phyloP scores from a whole-genome alignment of 345 rosid species.

The Hypericum perforatum region DNA sequence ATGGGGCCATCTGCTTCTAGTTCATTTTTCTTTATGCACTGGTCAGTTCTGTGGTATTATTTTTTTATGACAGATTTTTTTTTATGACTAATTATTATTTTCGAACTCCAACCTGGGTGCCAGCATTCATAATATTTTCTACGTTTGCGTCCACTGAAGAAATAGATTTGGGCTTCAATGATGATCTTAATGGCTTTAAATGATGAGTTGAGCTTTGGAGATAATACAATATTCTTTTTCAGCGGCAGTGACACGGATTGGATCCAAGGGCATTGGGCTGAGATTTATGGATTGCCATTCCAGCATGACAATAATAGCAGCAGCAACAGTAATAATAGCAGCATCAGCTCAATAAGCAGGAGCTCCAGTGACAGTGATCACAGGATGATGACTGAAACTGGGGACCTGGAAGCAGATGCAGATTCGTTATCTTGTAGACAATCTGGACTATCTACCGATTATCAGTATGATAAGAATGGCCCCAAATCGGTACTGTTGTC shows the following conservation, averaged over 20 bases:
- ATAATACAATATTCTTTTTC: conserved; percentile 10
- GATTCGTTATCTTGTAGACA: conserved; percentile 92
- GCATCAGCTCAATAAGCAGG: conserved; percentile 82
- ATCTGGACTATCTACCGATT: conserved; percentile 71
- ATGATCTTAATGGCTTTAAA: too few species aligned
- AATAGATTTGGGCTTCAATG: too few species aligned
- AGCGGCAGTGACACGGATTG: conserved; percentile 64
- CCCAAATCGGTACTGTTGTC: conserved; percentile 41
- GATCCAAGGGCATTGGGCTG: conserved; percentile 53
- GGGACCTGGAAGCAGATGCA: conserved; percentile 97
- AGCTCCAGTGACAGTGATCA: conserved; percentile 84
- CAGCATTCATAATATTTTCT: too few species aligned
- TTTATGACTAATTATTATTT: too few species aligned
- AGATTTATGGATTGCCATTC: conserved; percentile 41
- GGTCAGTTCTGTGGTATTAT: conserved; percentile 33
- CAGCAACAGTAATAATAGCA: conserved; percentile 88
- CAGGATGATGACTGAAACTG: conserved; percentile 53
- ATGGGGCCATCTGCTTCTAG: conserved; percentile 86
- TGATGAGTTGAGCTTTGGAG: too few species aligned
- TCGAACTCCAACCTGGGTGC: too few species aligned
- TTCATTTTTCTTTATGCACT: conserved; percentile 80
- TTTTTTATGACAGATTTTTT: neutral
- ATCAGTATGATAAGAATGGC: conserved; percentile 56
- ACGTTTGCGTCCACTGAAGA: too few species aligned
- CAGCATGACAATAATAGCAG: conserved; percentile 72